phyloP scores from a whole-genome alignment of 495 filamentous ascomycete species.

The Haplographium delicatum region DNA sequence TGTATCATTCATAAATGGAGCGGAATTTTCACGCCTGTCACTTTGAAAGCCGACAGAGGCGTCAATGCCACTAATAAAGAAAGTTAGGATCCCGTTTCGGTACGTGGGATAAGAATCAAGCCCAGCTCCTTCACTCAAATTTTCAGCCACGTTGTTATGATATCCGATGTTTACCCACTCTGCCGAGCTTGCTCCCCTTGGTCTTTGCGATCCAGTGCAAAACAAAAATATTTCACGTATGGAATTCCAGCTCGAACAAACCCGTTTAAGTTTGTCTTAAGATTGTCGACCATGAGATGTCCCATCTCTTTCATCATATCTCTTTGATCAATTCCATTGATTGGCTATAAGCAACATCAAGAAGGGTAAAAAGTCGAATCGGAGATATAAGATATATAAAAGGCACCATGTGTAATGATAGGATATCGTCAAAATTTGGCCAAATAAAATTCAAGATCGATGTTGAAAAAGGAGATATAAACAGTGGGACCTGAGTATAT shows the following conservation, averaged over 20 bases:
- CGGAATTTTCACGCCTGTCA: conserved; percentile 29
- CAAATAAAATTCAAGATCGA: too few species aligned
- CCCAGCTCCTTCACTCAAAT: not conserved
- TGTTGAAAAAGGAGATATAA: too few species aligned
- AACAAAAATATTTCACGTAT: conserved; percentile 4
- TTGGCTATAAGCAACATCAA: too few species aligned
- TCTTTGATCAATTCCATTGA: not conserved
- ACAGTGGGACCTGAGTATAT: too few species aligned
- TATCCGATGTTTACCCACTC: conserved; percentile 42
- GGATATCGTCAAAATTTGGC: too few species aligned
- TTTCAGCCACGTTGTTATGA: conserved; percentile 30
- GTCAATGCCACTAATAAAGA: conserved; percentile 27
- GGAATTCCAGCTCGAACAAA: not conserved
- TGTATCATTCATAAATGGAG: conserved; percentile 34
- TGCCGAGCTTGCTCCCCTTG: conserved; percentile 26
- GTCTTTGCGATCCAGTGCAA: not conserved
- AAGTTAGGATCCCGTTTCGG: not conserved
- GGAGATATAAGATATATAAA: too few species aligned
- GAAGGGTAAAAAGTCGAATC: too few species aligned
- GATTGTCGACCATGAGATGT: not conserved
- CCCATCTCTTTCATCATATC: not conserved
- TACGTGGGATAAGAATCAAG: not conserved
- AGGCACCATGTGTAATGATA: too few species aligned
- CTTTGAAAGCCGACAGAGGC: conserved; percentile 32
- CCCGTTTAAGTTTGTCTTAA: not conserved